Base-by-base conservation (phyloP, 2,329 filamentous ascomycete species). In the Phaeosphaeria sp. region DNA sequence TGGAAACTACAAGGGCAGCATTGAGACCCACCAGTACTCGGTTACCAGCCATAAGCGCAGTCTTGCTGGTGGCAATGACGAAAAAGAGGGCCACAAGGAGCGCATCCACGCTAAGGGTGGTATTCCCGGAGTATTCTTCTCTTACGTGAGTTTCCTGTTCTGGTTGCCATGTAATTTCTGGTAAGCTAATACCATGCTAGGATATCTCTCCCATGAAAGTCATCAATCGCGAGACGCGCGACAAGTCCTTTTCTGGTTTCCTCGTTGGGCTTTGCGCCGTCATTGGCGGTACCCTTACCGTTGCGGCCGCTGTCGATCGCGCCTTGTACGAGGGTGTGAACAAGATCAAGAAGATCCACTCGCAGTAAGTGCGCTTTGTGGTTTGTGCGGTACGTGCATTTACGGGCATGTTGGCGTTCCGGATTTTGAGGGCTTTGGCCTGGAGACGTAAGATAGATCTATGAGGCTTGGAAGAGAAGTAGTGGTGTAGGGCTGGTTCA, bases 131-230 rank as follows among this genome's bases (percentile, higher is more conserved):
- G 93, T 99, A 15, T 99, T 99, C 83, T 98, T 99, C 82, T 96
- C 93, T 65, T 99, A 99, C 71, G 91, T 93, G 83, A 86, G 90
- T 86, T 27, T 6, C 39, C 36, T 17, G 2, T 39, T n/a, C 36
- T 39, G 15, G 15, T n/a, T 39, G 36, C 36, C 17, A n/a, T 39
- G 13, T n/a, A n/a, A 7, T 39, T 5, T n/a, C 11, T 21, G 13
- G 47, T 15, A 46, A 27, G 55, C 68, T 67, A 60, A 63, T n/a
- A n/a, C 21, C n/a, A 6, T 15, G 24, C 27, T 56, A 93, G 91
- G 95, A 99, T 71, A 99, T 99, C 77, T 98, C 94, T 2, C 95
- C 95, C 5, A 99, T 99, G 95, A 99, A 98, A 82, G 94, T 99
- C 60, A 91, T 99, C 80, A 99, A 99, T 82, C 90, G 93, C 54